These are phyloP conservation scores for Euphorbia celastroides DNA, from an alignment of 441 rosid genomes.

Conservation along the genomic window DNA sequence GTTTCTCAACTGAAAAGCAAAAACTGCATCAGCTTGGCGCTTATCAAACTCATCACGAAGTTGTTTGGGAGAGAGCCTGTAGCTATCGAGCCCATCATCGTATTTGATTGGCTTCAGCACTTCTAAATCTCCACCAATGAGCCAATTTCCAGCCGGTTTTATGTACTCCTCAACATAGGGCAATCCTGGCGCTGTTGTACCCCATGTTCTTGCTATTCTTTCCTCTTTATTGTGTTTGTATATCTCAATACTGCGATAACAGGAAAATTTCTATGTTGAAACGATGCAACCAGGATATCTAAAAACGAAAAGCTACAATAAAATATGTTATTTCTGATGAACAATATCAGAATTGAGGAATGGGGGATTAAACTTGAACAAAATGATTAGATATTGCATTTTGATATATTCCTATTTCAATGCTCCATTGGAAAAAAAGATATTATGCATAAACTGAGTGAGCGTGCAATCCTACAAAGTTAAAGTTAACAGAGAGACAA, in stretches of 20 bases:
- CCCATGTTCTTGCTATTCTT: constrained; percentile 92
- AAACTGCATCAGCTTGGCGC: constrained; percentile 92
- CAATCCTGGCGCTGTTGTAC: constrained; percentile 79
- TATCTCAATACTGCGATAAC: constrained; percentile 57
- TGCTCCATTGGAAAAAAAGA: not conserved
- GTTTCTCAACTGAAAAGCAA: constrained; percentile 93
- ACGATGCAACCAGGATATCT: not conserved
- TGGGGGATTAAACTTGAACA: not conserved
- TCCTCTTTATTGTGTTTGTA: constrained; percentile 95
- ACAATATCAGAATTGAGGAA: not conserved
- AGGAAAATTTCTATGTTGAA: not conserved
- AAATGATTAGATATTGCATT: not conserved
- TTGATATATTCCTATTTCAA: not conserved
- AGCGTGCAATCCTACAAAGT: not conserved
- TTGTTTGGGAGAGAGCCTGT: constrained; percentile 68
- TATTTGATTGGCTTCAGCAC: constrained; percentile 78
- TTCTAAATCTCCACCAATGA: constrained; percentile 88
- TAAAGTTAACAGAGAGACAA: not conserved
- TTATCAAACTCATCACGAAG: constrained; percentile 64
- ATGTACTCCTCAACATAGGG: constrained; percentile 77
- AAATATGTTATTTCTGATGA: too few relatives aligned
- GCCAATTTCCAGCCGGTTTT: constrained; percentile 76
- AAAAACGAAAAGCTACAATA: too few relatives aligned
- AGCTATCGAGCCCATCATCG: constrained; percentile 80
- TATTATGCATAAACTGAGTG: not conserved